phyloP scores from a whole-genome alignment of 2,329 filamentous ascomycete genomes.

The Calonectria fujianensis region DNA sequence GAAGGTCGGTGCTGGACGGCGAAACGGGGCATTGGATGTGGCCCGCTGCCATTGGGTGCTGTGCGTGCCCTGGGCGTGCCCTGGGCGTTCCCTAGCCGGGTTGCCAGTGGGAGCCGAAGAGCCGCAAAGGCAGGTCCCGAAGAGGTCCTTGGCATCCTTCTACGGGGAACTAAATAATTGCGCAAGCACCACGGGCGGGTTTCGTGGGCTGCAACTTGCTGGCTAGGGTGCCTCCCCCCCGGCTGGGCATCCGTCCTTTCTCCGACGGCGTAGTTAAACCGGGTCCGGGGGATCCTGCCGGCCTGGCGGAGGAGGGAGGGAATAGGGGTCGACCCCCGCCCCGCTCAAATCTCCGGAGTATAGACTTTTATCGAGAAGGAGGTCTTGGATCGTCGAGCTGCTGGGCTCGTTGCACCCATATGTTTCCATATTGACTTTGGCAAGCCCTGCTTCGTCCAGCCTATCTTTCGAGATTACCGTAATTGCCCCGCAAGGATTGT shows the following conservation, averaged over 20 bases:
- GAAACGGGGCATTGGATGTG: neutral
- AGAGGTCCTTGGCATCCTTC: neutral
- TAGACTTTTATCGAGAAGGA: neutral
- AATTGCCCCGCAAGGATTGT: slow-evolving; percentile 3
- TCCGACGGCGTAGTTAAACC: slow-evolving; percentile 9
- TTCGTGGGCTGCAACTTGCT: neutral
- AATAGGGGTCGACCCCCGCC: slow-evolving; percentile 23
- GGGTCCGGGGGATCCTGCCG: slow-evolving; percentile 21
- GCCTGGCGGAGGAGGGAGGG: slow-evolving; percentile 3
- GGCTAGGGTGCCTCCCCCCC: neutral
- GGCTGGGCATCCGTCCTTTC: slow-evolving; percentile 7
- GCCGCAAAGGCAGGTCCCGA: neutral
- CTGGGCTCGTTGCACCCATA: neutral
- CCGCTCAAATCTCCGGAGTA: slow-evolving; percentile 16
- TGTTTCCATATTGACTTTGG: slow-evolving; percentile 18
- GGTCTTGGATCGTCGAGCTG: slow-evolving; percentile 2
- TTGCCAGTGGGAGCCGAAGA: neutral
- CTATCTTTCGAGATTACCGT: slow-evolving; percentile 3
- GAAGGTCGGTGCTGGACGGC: neutral
- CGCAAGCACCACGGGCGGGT: neutral
- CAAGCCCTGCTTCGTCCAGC: neutral
- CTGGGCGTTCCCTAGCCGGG: neutral
- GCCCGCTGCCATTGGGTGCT: neutral
- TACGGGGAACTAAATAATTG: neutral
- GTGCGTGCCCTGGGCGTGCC: neutral